Base-by-base conservation (phyloP, 1,139 yeast species). In the Insectozyma bohioensis region DNA sequence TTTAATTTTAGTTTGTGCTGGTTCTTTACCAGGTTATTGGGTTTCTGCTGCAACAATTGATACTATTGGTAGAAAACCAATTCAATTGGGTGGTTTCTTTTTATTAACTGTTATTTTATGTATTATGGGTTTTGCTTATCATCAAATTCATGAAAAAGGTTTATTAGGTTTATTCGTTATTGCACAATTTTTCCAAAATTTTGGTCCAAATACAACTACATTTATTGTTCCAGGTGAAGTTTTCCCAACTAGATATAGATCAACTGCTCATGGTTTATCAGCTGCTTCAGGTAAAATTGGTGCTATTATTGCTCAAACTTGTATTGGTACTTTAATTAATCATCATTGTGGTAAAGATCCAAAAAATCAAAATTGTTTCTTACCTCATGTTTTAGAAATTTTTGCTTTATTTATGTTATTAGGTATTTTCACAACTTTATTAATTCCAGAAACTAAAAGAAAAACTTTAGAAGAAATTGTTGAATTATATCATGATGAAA, bases 231-330 rank as follows among this genome's bases (percentile, higher is more conserved):
- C 98, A 31, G 98, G 97, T 62, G 98, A 92, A 72, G 75, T 81
- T 54, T 92, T 75, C 86, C 98, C 98, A 58, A 92, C 98, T 31
- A 78, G 95, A 67, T 87, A 88, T 70, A 86, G 98, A 78, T 92
- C 97, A 27, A 82, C 97, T 48, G 97, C 97, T 36, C 98, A 92
- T 59, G 98, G 98, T 74, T 68, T 92, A 45, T 86, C 96, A 48
- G 98, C 98, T 46, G 97, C 95, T 35, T 60, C 79, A 33, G 98
- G 98, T 75, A 92, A 92, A 69, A 72, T 85, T 46, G 98, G 98
- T 70, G 97, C 98, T 41, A 86, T 92, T 48, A 78, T 92, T 66
- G 97, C 97, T 24, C 94, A 88, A 67, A 83, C 95, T 42, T 82
- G 85, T 59, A 62, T 87, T 49, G 95, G 95, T 71, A 85, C 95